Evolutionary conservation across 129 eudicot genomes (phyloP).

Genomic region (Glebionis coronaria): DNA sequence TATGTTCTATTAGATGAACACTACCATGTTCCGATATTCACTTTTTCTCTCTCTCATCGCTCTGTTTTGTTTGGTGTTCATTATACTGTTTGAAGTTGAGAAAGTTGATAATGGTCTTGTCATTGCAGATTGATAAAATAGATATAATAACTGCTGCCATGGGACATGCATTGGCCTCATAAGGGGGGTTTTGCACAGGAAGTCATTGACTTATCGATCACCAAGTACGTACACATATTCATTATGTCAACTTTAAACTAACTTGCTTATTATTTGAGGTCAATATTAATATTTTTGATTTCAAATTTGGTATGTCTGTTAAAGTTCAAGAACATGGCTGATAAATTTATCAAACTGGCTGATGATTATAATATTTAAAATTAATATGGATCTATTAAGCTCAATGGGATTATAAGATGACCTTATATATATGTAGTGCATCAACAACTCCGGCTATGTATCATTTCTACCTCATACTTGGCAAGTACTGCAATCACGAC

Average conservation of each 20-base stretch:
- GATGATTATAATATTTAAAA: neutral
- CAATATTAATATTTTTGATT: neutral
- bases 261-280: slow-evolving; percentile 5
- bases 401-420: slow-evolving; percentile 2
- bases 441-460: slow-evolving; percentile 94
- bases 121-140: slow-evolving; percentile 74
- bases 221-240: slow-evolving; percentile 55
- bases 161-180: slow-evolving; percentile 97
- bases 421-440: slow-evolving; percentile 52
- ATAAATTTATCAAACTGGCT: neutral
- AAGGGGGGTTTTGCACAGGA: slow-evolving; percentile 98
- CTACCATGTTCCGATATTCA: slow-evolving; percentile 73
- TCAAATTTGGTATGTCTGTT: slow-evolving; percentile 5
- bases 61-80: neutral
- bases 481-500: slow-evolving; percentile 96
- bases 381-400: slow-evolving; percentile 5
- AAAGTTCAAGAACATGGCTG: slow-evolving; percentile 6
- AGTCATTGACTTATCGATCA: slow-evolving; percentile 91
- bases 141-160: slow-evolving; percentile 95
- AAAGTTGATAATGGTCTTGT: slow-evolving; percentile 17
- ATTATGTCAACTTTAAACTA: slow-evolving; percentile 12
- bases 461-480: slow-evolving; percentile 92
- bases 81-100: neutral
- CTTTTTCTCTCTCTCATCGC: slow-evolving; percentile 3
- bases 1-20: slow-evolving; percentile 84